Evolutionary conservation across 176 grass and related monocot species (phyloP), one percentile per base, ranked within the genome.

Genomic region (Triticum urartu): DNA sequence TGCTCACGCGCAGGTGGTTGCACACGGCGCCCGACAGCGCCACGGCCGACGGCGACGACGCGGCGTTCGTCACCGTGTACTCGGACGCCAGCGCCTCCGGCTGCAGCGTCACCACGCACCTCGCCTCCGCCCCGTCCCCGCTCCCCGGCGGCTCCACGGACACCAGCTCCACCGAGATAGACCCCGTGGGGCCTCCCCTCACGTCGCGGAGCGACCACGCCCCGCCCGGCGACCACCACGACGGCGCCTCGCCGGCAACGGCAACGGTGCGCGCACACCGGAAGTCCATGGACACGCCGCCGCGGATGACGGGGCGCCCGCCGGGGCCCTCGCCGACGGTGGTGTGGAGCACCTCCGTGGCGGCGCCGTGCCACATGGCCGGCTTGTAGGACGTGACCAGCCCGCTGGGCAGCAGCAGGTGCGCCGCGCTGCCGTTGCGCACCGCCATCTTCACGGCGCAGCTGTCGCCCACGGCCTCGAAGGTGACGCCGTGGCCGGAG

Each of bases 331-430:
- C 71, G 11, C 78, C 83, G 73, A 95, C 93, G 38, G 71, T 86
- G 3, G 93, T 94, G 34, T 98, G 95, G 38, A 98, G 84, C 73
- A 94, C 81, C 80, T 98, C 93, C 11, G 76, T 73, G 45, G 80
- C 56, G 21, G 88, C 73, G 32, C 93, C 91, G 43, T 98, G 93
- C 95, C 95, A 98, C 95, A 98, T 94, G 82, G 80, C 79, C 7
- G 93, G 93, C 74, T 89, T 90, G 81, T 98, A 98, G 4, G 95
- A 94, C 15, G 91, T 98, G 80, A 98, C 89, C 21, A 95, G 88
- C 24, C 91, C 93, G 73, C 93, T 87, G 11, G 95, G 95, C 81
- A 95, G 89, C 77, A 94, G 88, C 77, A 98, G n/a, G 54, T 85
- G 91, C 64, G 86, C 93, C 64, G 54, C 59, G 84, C 95, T 94